Evolutionary conservation across 108 stramenopile species (phyloP), one percentile per base, ranked within the genome.

Genomic region (Discostella stelligeroides): DNA sequence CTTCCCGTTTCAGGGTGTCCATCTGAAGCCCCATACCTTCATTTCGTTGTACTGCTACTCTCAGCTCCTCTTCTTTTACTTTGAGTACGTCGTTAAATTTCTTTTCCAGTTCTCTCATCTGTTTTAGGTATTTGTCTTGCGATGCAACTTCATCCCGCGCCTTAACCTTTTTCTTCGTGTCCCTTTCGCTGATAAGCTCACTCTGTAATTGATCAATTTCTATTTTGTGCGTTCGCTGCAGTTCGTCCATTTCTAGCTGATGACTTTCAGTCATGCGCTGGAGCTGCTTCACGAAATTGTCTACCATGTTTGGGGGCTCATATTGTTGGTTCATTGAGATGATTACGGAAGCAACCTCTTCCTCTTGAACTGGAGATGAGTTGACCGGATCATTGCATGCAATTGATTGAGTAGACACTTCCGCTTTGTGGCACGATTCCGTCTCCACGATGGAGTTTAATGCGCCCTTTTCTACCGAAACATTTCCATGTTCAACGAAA

Each of bases 191-290:
- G 1, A 41, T 28, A 17, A 76, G 59, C 23, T 72, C 75, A 15
- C 41, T 61, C 18, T 61, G 29, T 38, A 82, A 66, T 60, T 41
- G 30, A 40, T 57, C 79, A 20, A 88, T 40, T 70, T 83, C 75
- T 15, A 60, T 18, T 42, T 76, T 62, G 63, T 88, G 83, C 21
- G 70, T 60, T 41, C 70, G 72, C 40, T 85, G 72, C 39, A 86
- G 49, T 45, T 81, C 79, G 34, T 74, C 46, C 73, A 82, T 62
- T 74, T 94, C 90, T 46, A 75, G 25, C 63, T 79, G 82, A 63
- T 91, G 87, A 65, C 90, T 83, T 50, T 87, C 85, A 49, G 87
- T 87, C 54, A 94, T 72, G 37, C 92, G 86, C 73, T 88, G 75
- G 10, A 94, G 54, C 67, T 94, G 92, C 55, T 79, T 65, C n/a